Conservation (phyloP, 23 red algal genomes). For the Gracilaria gracilis region DNA sequence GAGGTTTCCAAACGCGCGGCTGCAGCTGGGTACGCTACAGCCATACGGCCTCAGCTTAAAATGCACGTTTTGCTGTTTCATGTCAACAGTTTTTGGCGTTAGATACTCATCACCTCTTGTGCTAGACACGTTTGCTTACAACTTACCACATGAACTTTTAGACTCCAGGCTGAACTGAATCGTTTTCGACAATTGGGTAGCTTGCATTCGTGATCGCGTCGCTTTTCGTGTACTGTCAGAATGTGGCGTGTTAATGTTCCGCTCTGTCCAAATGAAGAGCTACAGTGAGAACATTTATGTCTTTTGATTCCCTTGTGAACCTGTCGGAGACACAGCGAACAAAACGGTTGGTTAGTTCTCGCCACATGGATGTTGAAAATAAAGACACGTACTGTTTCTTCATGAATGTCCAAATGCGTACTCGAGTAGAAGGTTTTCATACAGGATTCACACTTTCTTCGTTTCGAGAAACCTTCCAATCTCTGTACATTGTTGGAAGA, state of each 20-base stretch:
- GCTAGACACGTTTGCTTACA: background rate
- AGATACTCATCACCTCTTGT: background rate
- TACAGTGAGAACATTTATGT: slow-evolving; percentile 27
- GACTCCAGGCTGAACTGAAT: slow-evolving; percentile 50
- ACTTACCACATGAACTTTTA: slow-evolving; percentile 49
- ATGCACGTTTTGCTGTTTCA: slow-evolving; percentile 45
- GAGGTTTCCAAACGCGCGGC: slow-evolving; percentile 39
- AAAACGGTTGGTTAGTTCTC: background rate
- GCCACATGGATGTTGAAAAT: background rate
- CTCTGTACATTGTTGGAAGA: background rate
- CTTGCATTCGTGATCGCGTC: slow-evolving; percentile 34
- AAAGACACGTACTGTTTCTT: slow-evolving; percentile 20
- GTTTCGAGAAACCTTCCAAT: background rate
- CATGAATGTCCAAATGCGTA: slow-evolving; percentile 30
- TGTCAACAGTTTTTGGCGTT: background rate
- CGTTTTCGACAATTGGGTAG: slow-evolving; percentile 23
- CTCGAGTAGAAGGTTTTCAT: slow-evolving; percentile 31
- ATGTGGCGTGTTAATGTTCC: slow-evolving; percentile 50
- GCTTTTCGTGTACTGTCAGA: slow-evolving; percentile 46
- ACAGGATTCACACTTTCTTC: slow-evolving; percentile 5
- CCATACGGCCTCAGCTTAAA: slow-evolving; percentile 35
- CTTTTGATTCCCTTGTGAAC: slow-evolving; percentile 40
- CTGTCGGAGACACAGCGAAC: background rate
- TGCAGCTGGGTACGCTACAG: slow-evolving; percentile 28
- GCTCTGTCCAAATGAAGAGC: slow-evolving; percentile 47